Percentiles rank a stretch among this genome's conserved stretches.
Evolutionary conservation across 495 filamentous ascomycete genomes (phyloP).

Genomic region (Podospora pseudocomata): DNA sequence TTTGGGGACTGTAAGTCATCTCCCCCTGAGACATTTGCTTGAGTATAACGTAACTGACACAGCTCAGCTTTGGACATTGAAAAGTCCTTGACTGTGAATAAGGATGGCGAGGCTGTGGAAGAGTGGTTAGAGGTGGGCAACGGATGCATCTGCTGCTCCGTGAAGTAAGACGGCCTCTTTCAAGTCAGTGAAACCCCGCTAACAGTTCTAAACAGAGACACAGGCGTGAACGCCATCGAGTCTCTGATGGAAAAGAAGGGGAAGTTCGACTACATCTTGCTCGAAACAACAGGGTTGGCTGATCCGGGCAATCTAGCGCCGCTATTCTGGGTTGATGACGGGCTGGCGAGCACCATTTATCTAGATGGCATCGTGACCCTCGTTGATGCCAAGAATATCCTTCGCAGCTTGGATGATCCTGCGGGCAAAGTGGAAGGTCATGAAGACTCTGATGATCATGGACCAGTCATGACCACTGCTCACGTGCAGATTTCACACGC

Average conservation of each 20-base stretch:
- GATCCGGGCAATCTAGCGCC: slow-evolving; percentile 96
- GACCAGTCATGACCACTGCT: slow-evolving; percentile 76
- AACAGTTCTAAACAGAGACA: slow-evolving; percentile 55
- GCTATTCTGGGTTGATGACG: slow-evolving; percentile 95
- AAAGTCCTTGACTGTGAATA: slow-evolving; percentile 83
- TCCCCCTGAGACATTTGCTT: not conserved
- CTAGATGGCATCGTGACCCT: slow-evolving; percentile 95
- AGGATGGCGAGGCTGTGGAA: slow-evolving; percentile 78
- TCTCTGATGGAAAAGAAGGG: slow-evolving; percentile 93
- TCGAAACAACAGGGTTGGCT: slow-evolving; percentile 93
- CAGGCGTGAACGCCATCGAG: slow-evolving; percentile 90
- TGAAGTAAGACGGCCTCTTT: slow-evolving; percentile 61
- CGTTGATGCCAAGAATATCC: slow-evolving; percentile 90
- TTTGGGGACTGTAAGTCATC: slow-evolving; percentile 81
- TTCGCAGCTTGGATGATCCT: slow-evolving; percentile 73
- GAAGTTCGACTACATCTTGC: slow-evolving; percentile 94
- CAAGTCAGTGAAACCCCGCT: slow-evolving; percentile 5
- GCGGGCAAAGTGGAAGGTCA: slow-evolving; percentile 56
- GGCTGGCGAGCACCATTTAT: slow-evolving; percentile 88
- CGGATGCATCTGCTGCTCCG: slow-evolving; percentile 96
- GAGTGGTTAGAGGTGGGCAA: slow-evolving; percentile 97
- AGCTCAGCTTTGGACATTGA: slow-evolving; percentile 81
- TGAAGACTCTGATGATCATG: slow-evolving; percentile 48
- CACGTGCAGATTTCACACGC: slow-evolving; percentile 96
- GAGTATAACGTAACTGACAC: slow-evolving; percentile 25